Evolutionary conservation across 371 early-diverging fungal species (phyloP).

Genomic region (Lichtheimia hyalospora): DNA sequence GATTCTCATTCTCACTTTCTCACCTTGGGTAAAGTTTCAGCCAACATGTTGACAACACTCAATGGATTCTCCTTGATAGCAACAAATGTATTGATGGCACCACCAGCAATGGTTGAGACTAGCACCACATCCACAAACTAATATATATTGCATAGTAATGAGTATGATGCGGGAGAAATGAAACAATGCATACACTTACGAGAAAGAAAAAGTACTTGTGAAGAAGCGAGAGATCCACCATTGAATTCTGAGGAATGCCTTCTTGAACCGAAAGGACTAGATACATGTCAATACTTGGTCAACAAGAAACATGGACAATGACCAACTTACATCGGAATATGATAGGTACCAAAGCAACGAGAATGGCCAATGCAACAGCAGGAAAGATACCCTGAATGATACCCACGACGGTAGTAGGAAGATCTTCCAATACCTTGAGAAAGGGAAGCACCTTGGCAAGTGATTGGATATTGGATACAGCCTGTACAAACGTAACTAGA

Average conservation of each 20-base stretch:
- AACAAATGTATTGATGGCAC: conserved; percentile 51
- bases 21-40: conserved; percentile 61
- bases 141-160: neutral
- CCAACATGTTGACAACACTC: conserved; percentile 50
- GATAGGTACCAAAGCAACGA: conserved; percentile 73
- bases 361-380: conserved; percentile 65
- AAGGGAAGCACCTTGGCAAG: conserved; percentile 54
- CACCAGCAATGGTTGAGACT: conserved; percentile 71
- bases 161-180: neutral
- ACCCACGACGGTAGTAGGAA: conserved; percentile 46
- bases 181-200: conserved; percentile 19
- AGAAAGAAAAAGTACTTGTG: conserved; percentile 80
- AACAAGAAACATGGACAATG: neutral
- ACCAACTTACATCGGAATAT: conserved; percentile 54
- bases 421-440: conserved; percentile 33
- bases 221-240: conserved; percentile 60
- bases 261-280: conserved; percentile 61
- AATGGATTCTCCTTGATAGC: conserved; percentile 45
- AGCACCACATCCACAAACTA: conserved; percentile 83
- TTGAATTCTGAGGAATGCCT: conserved; percentile 65
- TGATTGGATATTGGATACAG: conserved; percentile 62
- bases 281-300: neutral
- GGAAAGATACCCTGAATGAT: conserved; percentile 83
- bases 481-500: conserved; percentile 57
- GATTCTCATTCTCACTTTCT: neutral